phyloP scores from a whole-genome alignment of 202 grass and related monocot species.

The Schoenoplectus triqueter region DNA sequence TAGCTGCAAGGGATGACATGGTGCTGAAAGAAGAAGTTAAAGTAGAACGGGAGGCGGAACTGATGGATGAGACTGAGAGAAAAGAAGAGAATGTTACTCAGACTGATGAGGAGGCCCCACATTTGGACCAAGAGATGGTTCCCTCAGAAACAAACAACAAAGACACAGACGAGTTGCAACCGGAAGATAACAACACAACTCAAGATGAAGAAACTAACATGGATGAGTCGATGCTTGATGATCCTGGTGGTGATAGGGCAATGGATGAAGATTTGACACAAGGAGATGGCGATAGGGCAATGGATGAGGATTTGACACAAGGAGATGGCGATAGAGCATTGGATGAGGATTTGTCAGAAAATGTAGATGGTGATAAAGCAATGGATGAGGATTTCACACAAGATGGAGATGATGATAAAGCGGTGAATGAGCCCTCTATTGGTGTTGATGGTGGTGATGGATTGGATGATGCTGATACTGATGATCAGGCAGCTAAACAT shows the following conservation, averaged over 20 bases:
- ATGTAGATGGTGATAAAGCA: conserved; percentile 32
- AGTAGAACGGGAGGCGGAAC: neutral
- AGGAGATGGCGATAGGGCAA: conserved; percentile 35
- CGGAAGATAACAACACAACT: neutral
- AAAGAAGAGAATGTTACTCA: conserved; percentile 20
- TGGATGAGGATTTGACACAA: conserved; percentile 41
- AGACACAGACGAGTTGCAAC: conserved; percentile 4
- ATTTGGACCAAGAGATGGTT: conserved; percentile 23
- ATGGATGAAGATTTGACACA: conserved; percentile 13
- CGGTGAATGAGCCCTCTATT: neutral
- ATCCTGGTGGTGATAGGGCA: neutral
- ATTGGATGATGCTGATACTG: conserved; percentile 43
- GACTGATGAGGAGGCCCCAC: conserved; percentile 17
- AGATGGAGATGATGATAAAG: conserved; percentile 37
- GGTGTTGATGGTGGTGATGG: conserved; percentile 4
- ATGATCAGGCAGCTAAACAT: conserved; percentile 45
- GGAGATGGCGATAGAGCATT: conserved; percentile 32
- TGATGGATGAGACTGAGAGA: conserved; percentile 17
- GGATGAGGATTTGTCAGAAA: neutral
- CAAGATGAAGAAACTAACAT: conserved; percentile 4
- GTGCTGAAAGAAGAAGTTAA: neutral
- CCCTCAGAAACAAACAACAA: conserved; percentile 8
- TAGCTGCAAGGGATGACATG: conserved; percentile 18
- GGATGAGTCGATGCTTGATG: conserved; percentile 30
- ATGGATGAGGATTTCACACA: conserved; percentile 42